Evolutionary conservation across 257 asterid genomes (phyloP).

Genomic region (Scutellaria minor): DNA sequence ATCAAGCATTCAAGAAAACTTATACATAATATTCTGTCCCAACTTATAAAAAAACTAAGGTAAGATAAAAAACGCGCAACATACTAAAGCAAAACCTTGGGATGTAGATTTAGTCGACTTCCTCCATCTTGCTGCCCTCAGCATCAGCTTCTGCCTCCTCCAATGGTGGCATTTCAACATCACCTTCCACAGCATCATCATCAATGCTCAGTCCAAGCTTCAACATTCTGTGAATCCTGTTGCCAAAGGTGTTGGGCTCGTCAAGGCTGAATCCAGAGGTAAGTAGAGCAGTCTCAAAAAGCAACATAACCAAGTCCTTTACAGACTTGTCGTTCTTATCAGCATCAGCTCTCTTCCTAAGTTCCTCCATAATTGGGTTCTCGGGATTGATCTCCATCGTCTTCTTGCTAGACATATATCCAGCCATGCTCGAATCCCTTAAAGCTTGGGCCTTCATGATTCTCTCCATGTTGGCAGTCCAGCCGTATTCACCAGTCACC

Average conservation of each 20-base stretch:
- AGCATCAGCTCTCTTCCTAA: constrained; percentile 67
- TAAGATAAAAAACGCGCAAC: neutral
- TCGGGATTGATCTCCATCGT: constrained; percentile 72
- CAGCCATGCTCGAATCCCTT: constrained; percentile 68
- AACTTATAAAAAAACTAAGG: neutral
- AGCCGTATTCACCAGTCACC: constrained; percentile 70
- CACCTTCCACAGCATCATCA: constrained; percentile 56
- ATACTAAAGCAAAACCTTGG: neutral
- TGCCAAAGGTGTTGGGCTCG: constrained; percentile 73
- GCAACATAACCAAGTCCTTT: constrained; percentile 60
- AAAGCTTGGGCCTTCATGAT: constrained; percentile 72
- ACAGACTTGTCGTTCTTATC: constrained; percentile 74
- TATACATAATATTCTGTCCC: neutral
- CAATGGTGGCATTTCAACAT: constrained; percentile 60
- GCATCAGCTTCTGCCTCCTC: constrained; percentile 71
- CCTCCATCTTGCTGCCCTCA: constrained; percentile 80
- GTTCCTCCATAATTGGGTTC: constrained; percentile 67
- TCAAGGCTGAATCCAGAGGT: constrained; percentile 74
- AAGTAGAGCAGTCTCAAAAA: constrained; percentile 67
- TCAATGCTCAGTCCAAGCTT: constrained; percentile 78
- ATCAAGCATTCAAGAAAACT: too few species aligned
- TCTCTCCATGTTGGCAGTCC: constrained; percentile 80
- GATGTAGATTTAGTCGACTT: constrained; percentile 50
- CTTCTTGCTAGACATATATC: constrained; percentile 72
- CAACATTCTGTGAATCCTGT: constrained; percentile 73